Evolutionary conservation across 2,329 filamentous ascomycete genomes (phyloP).

Genomic region (Tetracladium maxilliforme): DNA sequence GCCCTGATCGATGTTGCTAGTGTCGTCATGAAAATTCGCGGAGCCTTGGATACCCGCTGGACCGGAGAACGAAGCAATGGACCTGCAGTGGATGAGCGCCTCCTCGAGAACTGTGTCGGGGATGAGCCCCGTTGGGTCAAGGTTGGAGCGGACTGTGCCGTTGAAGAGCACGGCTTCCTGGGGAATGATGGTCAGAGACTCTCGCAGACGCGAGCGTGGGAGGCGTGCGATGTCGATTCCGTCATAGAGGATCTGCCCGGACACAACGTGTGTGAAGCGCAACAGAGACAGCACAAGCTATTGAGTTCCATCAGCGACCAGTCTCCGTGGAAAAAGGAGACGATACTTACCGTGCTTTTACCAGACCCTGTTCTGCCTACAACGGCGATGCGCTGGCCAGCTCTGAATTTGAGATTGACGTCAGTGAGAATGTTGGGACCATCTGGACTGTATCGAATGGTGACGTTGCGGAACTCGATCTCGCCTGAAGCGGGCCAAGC

Average conservation of each 20-base stretch:
- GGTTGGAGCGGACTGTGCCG: conserved; percentile 27
- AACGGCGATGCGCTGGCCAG: conserved; percentile 13
- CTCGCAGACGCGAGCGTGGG: conserved; percentile 31
- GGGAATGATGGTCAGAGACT: conserved; percentile 40
- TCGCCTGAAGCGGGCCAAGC: conserved; percentile 30
- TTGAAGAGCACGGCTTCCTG: conserved; percentile 44
- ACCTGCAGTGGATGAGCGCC: too few species aligned
- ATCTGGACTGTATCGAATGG: conserved; percentile 29
- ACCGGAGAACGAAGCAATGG: too few species aligned
- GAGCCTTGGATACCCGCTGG: too few species aligned
- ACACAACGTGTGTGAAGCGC: conserved; percentile 31
- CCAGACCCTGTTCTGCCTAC: conserved; percentile 15
- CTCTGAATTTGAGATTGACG: conserved; percentile 11
- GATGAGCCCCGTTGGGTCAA: too few species aligned
- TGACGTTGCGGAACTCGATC: conserved; percentile 34
- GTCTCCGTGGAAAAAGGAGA: too few species aligned
- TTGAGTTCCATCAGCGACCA: too few species aligned
- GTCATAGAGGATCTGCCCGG: conserved; percentile 37
- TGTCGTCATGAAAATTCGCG: conserved; percentile 18
- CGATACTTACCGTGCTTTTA: too few species aligned
- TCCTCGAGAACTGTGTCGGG: too few species aligned
- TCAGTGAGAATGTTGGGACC: conserved; percentile 32
- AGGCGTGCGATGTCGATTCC: conserved; percentile 38
- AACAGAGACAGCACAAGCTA: conserved; percentile 38
- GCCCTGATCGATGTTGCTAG: conserved; percentile 12